A percentile compares a stretch with the other conserved stretches of the same genome.
Evolutionary conservation across 83 land plant genomes (phyloP).

Genomic region (Isoetes engelmannii): DNA sequence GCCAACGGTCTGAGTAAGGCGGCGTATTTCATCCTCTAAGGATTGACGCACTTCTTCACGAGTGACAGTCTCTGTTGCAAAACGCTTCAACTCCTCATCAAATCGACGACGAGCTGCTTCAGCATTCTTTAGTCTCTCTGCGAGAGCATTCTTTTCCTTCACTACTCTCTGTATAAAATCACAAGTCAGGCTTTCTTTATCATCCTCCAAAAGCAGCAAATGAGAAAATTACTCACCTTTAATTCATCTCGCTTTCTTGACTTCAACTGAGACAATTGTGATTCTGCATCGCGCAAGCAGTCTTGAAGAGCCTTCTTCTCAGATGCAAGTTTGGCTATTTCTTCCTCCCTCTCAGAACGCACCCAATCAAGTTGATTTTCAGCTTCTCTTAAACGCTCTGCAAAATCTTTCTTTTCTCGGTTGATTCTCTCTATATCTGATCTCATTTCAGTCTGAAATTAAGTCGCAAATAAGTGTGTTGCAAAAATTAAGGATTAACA

Average conservation of each 20-base stretch:
- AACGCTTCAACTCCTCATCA: conserved; percentile 89
- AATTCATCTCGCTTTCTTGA: conserved; percentile 93
- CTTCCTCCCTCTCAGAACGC: conserved; percentile 82
- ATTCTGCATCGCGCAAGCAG: conserved; percentile 77
- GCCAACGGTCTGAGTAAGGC: conserved; percentile 77
- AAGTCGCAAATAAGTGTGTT: background rate
- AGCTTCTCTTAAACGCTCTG: conserved; percentile 66
- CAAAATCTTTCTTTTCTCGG: conserved; percentile 72
- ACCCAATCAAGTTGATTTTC: conserved; percentile 94
- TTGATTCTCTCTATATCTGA: conserved; percentile 63
- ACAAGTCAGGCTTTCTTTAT: background rate
- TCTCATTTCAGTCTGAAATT: conserved; percentile 63
- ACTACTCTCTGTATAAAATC: conserved; percentile 52
- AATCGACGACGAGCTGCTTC: conserved; percentile 78
- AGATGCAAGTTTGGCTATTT: conserved; percentile 51
- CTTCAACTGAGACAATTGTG: conserved; percentile 72
- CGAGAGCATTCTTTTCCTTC: conserved; percentile 91
- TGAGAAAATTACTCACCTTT: conserved; percentile 45
- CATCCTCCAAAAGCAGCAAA: background rate
- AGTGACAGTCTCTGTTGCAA: conserved; percentile 66
- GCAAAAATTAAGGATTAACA: background rate
- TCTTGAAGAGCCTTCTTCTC: conserved; percentile 78
- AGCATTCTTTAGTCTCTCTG: conserved; percentile 83
- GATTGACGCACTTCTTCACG: conserved; percentile 81
- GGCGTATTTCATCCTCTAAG: conserved; percentile 82